Evolutionary conservation across 768 basidiomycete species (phyloP).

Genomic region (Suillus lakei): DNA sequence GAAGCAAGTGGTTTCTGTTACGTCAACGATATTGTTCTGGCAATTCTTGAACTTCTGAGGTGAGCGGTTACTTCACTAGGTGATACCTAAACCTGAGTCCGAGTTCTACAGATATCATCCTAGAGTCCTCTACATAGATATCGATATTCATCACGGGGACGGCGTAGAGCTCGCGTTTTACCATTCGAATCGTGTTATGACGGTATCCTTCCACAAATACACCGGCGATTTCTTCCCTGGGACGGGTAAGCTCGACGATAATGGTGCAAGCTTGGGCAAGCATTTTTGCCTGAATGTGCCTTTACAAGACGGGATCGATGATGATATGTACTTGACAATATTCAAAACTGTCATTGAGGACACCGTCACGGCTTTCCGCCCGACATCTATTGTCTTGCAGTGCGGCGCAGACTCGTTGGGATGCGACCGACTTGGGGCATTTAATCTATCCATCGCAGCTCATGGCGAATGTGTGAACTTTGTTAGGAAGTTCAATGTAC

Average conservation of each 20-base stretch:
- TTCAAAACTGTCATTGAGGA: constrained; percentile 98
- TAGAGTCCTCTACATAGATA: constrained; percentile 96
- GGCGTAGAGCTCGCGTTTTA: constrained; percentile 99
- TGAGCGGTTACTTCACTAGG: constrained; percentile 32
- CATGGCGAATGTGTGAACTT: constrained; percentile 99
- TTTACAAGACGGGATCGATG: constrained; percentile 94
- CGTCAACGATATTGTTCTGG: constrained; percentile 95
- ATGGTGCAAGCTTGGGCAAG: constrained; percentile 85
- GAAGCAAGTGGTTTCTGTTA: constrained; percentile 99
- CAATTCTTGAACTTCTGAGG: constrained; percentile 91
- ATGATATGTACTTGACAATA: constrained; percentile 93
- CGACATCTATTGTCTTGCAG: constrained; percentile 90
- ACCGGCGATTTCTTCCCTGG: constrained; percentile 98
- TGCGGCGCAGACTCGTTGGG: constrained; percentile 97
- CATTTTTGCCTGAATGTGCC: constrained; percentile 97
- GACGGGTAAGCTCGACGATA: constrained; percentile 94
- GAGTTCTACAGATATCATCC: constrained; percentile 74
- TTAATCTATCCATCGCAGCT: constrained; percentile 96
- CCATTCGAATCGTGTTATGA: constrained; percentile 97
- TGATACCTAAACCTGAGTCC: constrained; percentile 2
- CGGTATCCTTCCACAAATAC: constrained; percentile 99
- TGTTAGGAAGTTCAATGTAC: constrained; percentile 90
- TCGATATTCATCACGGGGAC: constrained; percentile 98
- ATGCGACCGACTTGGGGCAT: constrained; percentile 92
- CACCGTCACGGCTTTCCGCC: constrained; percentile 86